phyloP scores from a whole-genome alignment of 495 filamentous ascomycete species.

The Penicillium nucicola region DNA sequence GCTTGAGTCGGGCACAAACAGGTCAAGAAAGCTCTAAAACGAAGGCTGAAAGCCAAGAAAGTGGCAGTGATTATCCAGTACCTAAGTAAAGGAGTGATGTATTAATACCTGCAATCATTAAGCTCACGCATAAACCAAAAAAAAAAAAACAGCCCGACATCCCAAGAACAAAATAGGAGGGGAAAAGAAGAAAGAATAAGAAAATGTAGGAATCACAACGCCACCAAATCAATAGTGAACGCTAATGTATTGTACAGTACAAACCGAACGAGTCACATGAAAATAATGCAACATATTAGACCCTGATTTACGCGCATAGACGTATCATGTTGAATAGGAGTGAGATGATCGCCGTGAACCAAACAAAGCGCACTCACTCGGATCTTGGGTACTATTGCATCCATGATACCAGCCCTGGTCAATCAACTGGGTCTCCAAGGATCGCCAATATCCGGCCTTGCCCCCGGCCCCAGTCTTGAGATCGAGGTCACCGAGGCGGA shows the following conservation, averaged over 20 bases:
- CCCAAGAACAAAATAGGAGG: neutral
- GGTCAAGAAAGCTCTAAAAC: too few relatives aligned
- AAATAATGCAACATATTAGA: too few relatives aligned
- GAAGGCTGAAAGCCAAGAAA: too few relatives aligned
- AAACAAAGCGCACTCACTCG: constrained; percentile 34
- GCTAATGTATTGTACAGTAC: neutral
- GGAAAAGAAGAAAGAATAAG: too few relatives aligned
- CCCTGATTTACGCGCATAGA: neutral
- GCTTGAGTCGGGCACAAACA: too few relatives aligned
- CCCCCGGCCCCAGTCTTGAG: constrained; percentile 68
- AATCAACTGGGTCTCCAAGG: constrained; percentile 58
- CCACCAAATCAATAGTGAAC: too few relatives aligned
- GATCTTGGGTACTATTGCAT: constrained; percentile 20
- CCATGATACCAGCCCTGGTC: constrained; percentile 73
- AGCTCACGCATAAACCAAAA: too few relatives aligned
- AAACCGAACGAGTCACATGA: neutral
- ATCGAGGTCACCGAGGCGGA: constrained; percentile 83
- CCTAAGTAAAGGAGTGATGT: too few relatives aligned
- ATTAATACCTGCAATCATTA: too few relatives aligned
- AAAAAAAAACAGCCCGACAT: too few relatives aligned
- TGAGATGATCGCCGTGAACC: constrained; percentile 5
- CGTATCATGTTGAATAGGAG: neutral
- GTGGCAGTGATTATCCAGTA: too few relatives aligned
- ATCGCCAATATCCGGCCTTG: constrained; percentile 73
- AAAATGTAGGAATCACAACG: neutral